phyloP scores from a whole-genome alignment of 768 basidiomycete genomes.

The Tylopilus rubrobrunneus region DNA sequence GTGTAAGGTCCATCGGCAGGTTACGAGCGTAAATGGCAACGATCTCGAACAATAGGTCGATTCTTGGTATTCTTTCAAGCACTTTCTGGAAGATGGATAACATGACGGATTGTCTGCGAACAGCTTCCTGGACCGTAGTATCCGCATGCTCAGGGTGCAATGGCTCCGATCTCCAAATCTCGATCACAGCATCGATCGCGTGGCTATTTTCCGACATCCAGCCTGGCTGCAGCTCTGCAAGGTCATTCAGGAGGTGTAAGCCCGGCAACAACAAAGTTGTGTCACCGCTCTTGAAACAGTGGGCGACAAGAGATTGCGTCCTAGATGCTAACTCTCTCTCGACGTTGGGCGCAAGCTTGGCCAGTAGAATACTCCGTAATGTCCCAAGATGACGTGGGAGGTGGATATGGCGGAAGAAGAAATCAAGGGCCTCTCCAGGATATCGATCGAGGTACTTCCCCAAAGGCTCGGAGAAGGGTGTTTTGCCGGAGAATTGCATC shows the following conservation, averaged over 20 bases:
- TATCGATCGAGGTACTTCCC: conserved; percentile 91
- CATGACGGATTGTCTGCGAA: conserved; percentile 61
- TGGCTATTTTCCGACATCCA: conserved; percentile 72
- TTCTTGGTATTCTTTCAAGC: conserved; percentile 64
- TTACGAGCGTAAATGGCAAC: conserved; percentile 76
- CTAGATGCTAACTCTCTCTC: conserved; percentile 63
- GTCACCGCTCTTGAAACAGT: conserved; percentile 50
- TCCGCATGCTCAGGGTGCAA: conserved; percentile 42
- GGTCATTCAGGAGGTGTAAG: conserved; percentile 72
- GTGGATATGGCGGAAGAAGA: conserved; percentile 76
- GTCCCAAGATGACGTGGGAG: conserved; percentile 80
- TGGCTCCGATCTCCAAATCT: conserved; percentile 62
- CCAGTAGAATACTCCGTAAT: conserved; percentile 76
- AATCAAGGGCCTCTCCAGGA: conserved; percentile 77
- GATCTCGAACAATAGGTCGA: conserved; percentile 87
- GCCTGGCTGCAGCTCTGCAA: conserved; percentile 57
- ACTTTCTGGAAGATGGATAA: conserved; percentile 75
- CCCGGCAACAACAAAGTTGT: conserved; percentile 57
- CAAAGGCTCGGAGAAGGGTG: conserved; percentile 90
- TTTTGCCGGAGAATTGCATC: conserved; percentile 84
- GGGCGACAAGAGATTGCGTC: conserved; percentile 48
- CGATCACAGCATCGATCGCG: conserved; percentile 67
- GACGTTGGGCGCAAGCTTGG: conserved; percentile 72
- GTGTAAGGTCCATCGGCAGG: conserved; percentile 77
- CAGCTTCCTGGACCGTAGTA: conserved; percentile 44